Percentiles rank a stretch among this genome's conserved stretches.
Evolutionary conservation across 371 early-diverging fungal species (phyloP).

Genomic region (Zychaea mexicana): DNA sequence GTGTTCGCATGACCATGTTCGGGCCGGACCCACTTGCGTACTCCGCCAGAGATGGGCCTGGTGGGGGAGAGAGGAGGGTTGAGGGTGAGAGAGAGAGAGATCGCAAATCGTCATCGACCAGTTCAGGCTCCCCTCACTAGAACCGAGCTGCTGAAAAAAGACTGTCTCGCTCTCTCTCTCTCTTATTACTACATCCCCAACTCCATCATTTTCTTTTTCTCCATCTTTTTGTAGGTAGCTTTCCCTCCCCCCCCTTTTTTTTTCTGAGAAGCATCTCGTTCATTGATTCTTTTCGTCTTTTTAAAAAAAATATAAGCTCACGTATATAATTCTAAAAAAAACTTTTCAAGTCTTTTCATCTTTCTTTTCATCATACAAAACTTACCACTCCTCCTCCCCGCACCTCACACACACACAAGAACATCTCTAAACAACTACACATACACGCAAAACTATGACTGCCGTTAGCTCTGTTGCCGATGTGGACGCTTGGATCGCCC

Average conservation of each 20-base stretch:
- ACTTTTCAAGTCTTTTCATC: too few relatives aligned
- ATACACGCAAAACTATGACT: slow-evolving; percentile 30
- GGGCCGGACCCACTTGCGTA: too few relatives aligned
- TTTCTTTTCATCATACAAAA: background rate
- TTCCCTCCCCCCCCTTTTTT: background rate
- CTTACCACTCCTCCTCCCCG: too few relatives aligned
- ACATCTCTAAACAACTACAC: background rate
- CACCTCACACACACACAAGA: background rate
- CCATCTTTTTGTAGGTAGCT: background rate
- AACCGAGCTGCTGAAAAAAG: too few relatives aligned
- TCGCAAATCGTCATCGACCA: too few relatives aligned
- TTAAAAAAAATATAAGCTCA: background rate
- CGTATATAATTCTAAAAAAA: too few relatives aligned
- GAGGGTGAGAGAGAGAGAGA: too few relatives aligned
- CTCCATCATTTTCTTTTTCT: background rate
- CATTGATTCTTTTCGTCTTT: background rate
- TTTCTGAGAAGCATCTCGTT: background rate
- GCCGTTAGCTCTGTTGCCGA: slow-evolving; percentile 49
- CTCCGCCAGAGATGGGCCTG: too few relatives aligned
- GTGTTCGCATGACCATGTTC: too few relatives aligned
- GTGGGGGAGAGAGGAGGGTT: too few relatives aligned
- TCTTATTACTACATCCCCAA: background rate
- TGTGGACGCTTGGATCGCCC: slow-evolving; percentile 89
- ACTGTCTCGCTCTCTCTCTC: background rate
- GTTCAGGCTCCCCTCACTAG: too few relatives aligned